Percentiles rank a stretch among this genome's conserved stretches.
phyloP scores from a whole-genome alignment of 352 stramenopile species.

The Pilasporangium apinafurcum region DNA sequence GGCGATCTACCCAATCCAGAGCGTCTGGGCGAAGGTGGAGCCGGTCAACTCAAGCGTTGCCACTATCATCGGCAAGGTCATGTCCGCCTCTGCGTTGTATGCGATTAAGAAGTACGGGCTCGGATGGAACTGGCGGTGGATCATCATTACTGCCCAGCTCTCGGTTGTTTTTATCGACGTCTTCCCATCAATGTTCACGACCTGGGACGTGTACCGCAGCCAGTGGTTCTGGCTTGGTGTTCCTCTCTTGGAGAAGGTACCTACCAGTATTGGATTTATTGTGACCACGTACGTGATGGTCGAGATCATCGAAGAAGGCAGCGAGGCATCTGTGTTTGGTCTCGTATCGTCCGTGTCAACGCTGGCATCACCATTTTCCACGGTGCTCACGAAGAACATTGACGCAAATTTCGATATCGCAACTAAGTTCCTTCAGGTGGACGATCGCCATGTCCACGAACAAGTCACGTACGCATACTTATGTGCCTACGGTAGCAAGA shows the following conservation, averaged over 20 bases:
- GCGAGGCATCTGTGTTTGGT: slow-evolving; percentile 42
- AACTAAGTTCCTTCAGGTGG: slow-evolving; percentile 24
- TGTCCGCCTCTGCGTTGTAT: too few species aligned
- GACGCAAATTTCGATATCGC: slow-evolving; percentile 40
- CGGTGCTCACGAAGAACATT: slow-evolving; percentile 47
- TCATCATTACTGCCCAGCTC: too few species aligned
- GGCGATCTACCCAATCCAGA: too few species aligned
- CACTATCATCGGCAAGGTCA: too few species aligned
- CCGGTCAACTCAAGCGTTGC: too few species aligned
- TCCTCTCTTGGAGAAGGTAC: slow-evolving; percentile 33
- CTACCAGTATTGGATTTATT: slow-evolving; percentile 35
- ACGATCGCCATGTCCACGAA: slow-evolving; percentile 21
- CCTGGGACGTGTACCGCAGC: slow-evolving; percentile 40
- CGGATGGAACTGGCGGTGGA: too few species aligned
- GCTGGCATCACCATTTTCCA: slow-evolving; percentile 33
- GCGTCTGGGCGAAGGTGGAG: too few species aligned
- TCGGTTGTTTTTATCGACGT: slow-evolving; percentile 29
- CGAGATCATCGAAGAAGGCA: slow-evolving; percentile 41
- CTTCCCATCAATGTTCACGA: slow-evolving; percentile 38
- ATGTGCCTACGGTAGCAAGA: slow-evolving; percentile 26
- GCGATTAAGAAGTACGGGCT: too few species aligned
- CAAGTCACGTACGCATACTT: slow-evolving; percentile 34
- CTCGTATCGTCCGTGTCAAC: slow-evolving; percentile 32
- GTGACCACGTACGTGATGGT: slow-evolving; percentile 44
- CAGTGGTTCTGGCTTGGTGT: slow-evolving; percentile 57